These are phyloP conservation scores for Trichosporon coremiiforme DNA, from an alignment of 1,284 basidiomycete genomes.

Conservation along the genomic window DNA sequence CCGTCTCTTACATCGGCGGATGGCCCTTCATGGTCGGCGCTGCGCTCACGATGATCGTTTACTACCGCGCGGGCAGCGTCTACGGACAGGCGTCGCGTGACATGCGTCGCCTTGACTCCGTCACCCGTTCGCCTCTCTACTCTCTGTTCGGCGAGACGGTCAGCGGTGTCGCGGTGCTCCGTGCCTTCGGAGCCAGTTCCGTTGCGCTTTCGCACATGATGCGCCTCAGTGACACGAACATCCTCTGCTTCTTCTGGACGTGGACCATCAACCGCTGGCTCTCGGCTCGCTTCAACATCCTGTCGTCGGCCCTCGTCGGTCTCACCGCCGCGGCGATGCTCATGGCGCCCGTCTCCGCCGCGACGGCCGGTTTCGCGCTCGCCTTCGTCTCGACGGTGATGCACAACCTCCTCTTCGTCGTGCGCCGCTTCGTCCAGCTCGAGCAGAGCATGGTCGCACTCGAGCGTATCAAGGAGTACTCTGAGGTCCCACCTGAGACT, in stretches of 20 bases:
- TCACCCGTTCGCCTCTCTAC: constrained; percentile 86
- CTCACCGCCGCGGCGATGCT: constrained; percentile 71
- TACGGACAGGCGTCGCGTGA: constrained; percentile 86
- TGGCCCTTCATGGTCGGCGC: constrained; percentile 69
- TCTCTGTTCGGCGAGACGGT: constrained; percentile 90
- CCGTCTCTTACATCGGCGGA: constrained; percentile 81
- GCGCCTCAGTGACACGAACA: constrained; percentile 77
- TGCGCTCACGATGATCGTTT: constrained; percentile 63
- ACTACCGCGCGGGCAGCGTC: constrained; percentile 62
- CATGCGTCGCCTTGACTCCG: constrained; percentile 83
- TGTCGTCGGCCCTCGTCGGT: constrained; percentile 72
- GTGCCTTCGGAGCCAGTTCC: constrained; percentile 75
- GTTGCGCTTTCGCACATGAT: constrained; percentile 86
- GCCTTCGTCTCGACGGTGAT: constrained; percentile 77
- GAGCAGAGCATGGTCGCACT: constrained; percentile 94
- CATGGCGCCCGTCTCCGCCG: constrained; percentile 69
- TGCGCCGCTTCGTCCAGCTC: constrained; percentile 73
- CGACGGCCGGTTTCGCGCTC: constrained; percentile 77
- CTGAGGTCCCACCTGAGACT: constrained; percentile 73
- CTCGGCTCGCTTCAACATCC: constrained; percentile 71
- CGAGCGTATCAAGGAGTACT: constrained; percentile 77
- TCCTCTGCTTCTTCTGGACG: constrained; percentile 78
- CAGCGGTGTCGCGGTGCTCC: constrained; percentile 75
- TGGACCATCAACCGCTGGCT: constrained; percentile 63
- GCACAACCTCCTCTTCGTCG: constrained; percentile 65